Evolutionary conservation across 2,329 filamentous ascomycete genomes (phyloP), one percentile per base, ranked within the genome.

Genomic region (Sarocladium kiliense): DNA sequence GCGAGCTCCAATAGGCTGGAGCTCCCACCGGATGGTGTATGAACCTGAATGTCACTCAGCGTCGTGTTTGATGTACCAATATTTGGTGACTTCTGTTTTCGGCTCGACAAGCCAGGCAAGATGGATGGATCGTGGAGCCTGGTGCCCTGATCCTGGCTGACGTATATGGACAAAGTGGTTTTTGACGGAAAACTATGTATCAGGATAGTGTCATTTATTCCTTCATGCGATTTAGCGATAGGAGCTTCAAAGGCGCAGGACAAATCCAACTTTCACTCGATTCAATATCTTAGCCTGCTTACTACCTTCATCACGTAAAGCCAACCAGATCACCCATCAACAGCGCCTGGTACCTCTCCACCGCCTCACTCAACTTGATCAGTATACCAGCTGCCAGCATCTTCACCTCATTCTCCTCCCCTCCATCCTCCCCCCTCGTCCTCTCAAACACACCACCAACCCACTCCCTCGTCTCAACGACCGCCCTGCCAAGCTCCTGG

Each of bases 401-500:
- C 74, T 91, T 87, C 30, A 93, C 83, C 58, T 87, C 85, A 57
- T 88, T 89, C 67, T 94, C 90, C 66, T 96, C 87, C 36, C 76
- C 72, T 19, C 77, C 74, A 53, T 77, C 77, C 0, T 74, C 74
- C 0, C 79, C 79, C 27, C 75, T 72, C 7, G 73, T 75, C 32
- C 75, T 75, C 57, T 87, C 82, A 69, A 97, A 95, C 1, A 97
- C 80, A 55, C 77, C 77, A 42, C 84, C 80, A 1, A 89, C 88
- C 94, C 94, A 99, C 64, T 91, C 88, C 63, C 89, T 83, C 57
- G 90, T 88, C 77, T 97, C 93, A 53, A 96, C 78, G 21, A 97
- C 74, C 68, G 93, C 85, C 55, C 84, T 82, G 1, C 88, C 86
- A 62, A 91, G 83, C 56, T 86, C 82, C 57, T 85, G 83, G 50